Conservation (phyloP, 1,139 yeast species). For the Sugiyamaella japonica region DNA sequence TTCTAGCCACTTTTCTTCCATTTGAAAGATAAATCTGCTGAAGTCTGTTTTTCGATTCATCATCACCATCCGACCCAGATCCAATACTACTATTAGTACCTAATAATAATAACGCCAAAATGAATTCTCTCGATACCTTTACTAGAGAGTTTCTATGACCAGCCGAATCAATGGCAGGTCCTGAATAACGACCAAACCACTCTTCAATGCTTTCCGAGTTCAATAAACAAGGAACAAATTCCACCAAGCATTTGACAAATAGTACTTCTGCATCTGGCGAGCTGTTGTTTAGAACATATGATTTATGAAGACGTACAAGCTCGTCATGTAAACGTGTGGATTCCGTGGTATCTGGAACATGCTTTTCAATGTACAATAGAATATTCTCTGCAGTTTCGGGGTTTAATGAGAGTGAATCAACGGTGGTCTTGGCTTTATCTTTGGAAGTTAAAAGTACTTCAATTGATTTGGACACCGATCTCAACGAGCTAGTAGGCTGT, state of each 20-base stretch:
- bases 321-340: conserved; percentile 51
- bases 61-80: conserved; percentile 19
- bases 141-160: conserved; percentile 48
- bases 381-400: conserved; percentile 26
- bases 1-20: conserved; percentile 21
- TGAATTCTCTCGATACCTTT: conserved; percentile 46
- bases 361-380: conserved; percentile 41
- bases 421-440: neutral
- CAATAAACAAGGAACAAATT: conserved; percentile 45
- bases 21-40: conserved; percentile 27
- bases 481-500: conserved; percentile 25
- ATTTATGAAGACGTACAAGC: conserved; percentile 48
- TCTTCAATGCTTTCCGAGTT: conserved; percentile 45
- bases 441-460: conserved; percentile 24
- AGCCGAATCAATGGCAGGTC: conserved; percentile 62
- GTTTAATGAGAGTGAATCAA: conserved; percentile 1
- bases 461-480: conserved; percentile 27
- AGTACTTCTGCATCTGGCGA: conserved; percentile 37
- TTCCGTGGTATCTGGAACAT: conserved; percentile 45
- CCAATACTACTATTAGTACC: conserved; percentile 28
- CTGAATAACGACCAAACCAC: conserved; percentile 57
- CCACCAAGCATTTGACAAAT: conserved; percentile 50
- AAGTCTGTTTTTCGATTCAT: conserved; percentile 13
- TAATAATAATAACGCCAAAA: conserved; percentile 42
- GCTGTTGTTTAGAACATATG: conserved; percentile 35